A percentile compares a stretch with the other conserved stretches of the same genome.
phyloP scores from a whole-genome alignment of 2,329 filamentous ascomycete genomes.

The Alternaria ventricosa region DNA sequence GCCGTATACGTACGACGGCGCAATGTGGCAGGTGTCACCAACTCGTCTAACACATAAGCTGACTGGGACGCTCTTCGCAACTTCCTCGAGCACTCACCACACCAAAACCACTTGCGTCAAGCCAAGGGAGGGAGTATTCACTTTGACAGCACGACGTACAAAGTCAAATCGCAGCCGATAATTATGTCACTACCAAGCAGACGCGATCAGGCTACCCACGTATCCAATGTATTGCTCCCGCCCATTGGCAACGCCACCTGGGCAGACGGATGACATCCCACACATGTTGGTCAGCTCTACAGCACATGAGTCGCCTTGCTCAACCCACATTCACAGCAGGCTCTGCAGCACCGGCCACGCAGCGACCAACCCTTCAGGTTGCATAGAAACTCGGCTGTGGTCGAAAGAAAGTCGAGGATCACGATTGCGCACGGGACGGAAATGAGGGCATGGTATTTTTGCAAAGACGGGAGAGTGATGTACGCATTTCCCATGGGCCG shows the following conservation, averaged over 20 bases:
- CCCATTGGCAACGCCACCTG: neutral
- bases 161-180: neutral
- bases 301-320: neutral
- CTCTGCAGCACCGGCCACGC: neutral
- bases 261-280: neutral
- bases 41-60: neutral
- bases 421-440: conserved; percentile 6
- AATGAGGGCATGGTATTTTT: conserved; percentile 7
- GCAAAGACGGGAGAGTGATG: neutral
- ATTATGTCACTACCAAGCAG: neutral
- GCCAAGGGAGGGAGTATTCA: neutral
- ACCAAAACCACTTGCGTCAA: neutral
- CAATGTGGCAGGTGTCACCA: neutral
- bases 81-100: neutral
- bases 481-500: neutral
- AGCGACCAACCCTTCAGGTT: neutral
- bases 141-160: neutral
- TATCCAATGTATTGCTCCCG: neutral
- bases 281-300: neutral
- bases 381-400: neutral
- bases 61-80: neutral
- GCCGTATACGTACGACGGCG: neutral
- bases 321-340: neutral
- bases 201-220: neutral
- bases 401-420: neutral